Base-by-base conservation (phyloP, 371 early-diverging fungal species). In the Apophysomyces elegans region DNA sequence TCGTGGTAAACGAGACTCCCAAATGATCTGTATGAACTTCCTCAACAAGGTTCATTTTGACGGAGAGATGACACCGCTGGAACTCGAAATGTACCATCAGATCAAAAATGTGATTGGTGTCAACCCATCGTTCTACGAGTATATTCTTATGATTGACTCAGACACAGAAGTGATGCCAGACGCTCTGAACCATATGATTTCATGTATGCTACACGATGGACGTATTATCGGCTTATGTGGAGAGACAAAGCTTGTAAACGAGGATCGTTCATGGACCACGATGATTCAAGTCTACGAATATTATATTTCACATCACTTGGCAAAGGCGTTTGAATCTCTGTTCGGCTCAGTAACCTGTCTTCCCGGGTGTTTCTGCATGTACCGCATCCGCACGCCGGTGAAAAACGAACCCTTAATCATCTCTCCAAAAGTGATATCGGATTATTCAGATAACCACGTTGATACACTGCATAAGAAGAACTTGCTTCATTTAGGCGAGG, bases 1-100 rank as follows among this genome's bases (percentile, higher is more conserved):
- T 78, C 86, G 99, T 58, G 99, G 99, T 70, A 99, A 99, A 81
- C 93, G 99, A 72, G 99, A 99, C 80, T 95, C 97, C 26, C 99
- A 99, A 84, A 90, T 99, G 77, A 89, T 99, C 63, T 87, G 92
- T 62, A 99, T 99, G 99, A 84, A 90, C 46, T 99, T 98, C 88
- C 90, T 99, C 73, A 93, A 93, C 81, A 93, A 93, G 73, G 93
- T 99, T n/a, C 96, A 97, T 75, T 96, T 94, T 82, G 91, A 95
- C 69, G 62, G 84, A 41, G 86, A 93, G 58, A 89, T 96, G 90
- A 86, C 91, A 8, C 93, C 95, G 16, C 85, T 94, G 11, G 98
- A 99, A 76, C 88, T 89, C 66, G 97, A 96, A 59, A 77, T 99
- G 37, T 97, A 93, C 74, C 84, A 88, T 71, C 92, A 95, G 67